These are phyloP conservation scores for Lepidium africanum DNA, from an alignment of 345 rosid species.

Conservation along the genomic window DNA sequence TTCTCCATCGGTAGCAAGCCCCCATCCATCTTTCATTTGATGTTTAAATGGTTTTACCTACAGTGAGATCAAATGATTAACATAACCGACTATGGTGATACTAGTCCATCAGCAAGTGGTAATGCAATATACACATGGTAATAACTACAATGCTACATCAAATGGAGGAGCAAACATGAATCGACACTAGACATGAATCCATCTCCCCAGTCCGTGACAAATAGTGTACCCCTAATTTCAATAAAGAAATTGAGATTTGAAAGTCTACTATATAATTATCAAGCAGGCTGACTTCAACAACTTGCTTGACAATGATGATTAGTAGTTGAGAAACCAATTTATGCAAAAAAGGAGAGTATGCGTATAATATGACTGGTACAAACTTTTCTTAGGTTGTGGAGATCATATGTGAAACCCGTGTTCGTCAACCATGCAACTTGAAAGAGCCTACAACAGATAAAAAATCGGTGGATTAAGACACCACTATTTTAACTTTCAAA, in stretches of 20 bases:
- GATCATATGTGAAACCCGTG: conserved; percentile 84
- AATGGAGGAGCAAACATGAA: not conserved
- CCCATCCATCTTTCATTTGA: conserved; percentile 96
- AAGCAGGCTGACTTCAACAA: not conserved
- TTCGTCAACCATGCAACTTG: conserved; percentile 89
- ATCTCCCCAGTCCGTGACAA: not conserved
- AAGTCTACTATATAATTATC: not conserved
- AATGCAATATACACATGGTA: not conserved
- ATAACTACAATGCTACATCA: not conserved
- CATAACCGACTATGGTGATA: not conserved
- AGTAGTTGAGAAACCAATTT: not conserved
- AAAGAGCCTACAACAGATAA: conserved; percentile 72
- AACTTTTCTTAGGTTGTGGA: conserved; percentile 63
- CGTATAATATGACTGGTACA: conserved; percentile 34
- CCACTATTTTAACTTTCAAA: conserved; percentile 15
- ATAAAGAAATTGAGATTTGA: not conserved
- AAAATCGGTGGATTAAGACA: conserved; percentile 6
- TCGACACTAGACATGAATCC: not conserved
- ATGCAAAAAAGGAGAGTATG: not conserved
- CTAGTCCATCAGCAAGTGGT: not conserved
- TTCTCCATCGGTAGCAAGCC: conserved; percentile 86
- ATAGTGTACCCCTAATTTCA: not conserved
- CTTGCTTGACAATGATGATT: not conserved
- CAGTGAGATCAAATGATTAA: conserved; percentile 11
- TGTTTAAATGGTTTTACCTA: conserved; percentile 67